These are phyloP conservation scores for Nakaseomyces sp. DNA, from an alignment of 1,139 yeast genomes.

Conservation along the genomic window DNA sequence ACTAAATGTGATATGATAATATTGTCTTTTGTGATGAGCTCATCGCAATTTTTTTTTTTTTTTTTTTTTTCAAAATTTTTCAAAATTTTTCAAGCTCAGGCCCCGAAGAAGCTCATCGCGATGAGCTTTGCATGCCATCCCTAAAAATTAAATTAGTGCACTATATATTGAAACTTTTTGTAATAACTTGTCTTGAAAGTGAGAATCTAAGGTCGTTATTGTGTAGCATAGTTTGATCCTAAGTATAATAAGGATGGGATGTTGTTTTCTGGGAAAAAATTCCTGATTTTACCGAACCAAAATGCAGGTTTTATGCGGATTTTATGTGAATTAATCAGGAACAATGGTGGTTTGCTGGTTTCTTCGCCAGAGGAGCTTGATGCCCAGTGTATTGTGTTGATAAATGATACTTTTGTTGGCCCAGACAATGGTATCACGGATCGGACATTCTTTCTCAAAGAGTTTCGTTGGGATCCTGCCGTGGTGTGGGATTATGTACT, in stretches of 20 bases:
- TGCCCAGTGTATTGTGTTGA: conserved; percentile 13
- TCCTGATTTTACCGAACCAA: conserved; percentile 22
- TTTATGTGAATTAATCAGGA: conserved; percentile 13
- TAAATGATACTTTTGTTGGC: conserved; percentile 22
- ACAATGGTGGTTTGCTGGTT: conserved; percentile 33
- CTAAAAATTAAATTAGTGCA: too few species aligned
- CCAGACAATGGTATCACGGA: conserved; percentile 9
- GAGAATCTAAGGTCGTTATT: too few species aligned
- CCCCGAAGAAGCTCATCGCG: neutral
- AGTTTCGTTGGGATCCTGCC: conserved; percentile 14
- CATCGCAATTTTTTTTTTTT: conserved; percentile 4
- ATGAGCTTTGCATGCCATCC: too few species aligned
- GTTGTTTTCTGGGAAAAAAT: conserved; percentile 16
- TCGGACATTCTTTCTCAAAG: conserved; percentile 15
- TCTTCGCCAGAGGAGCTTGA: conserved; percentile 10
- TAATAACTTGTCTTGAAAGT: too few species aligned
- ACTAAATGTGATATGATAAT: too few species aligned
- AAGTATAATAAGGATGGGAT: conserved; percentile 5
- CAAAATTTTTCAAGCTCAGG: neutral
- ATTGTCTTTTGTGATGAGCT: conserved; percentile 2
- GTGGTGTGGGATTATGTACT: conserved; percentile 12
- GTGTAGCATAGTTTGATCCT: too few species aligned
- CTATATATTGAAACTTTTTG: too few species aligned
- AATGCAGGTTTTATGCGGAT: conserved; percentile 13
- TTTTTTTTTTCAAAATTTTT: conserved; percentile 1